Evolutionary conservation across 352 stramenopile genomes (phyloP), one percentile per base, ranked within the genome.

Genomic region (Pythium vanterpoolii): DNA sequence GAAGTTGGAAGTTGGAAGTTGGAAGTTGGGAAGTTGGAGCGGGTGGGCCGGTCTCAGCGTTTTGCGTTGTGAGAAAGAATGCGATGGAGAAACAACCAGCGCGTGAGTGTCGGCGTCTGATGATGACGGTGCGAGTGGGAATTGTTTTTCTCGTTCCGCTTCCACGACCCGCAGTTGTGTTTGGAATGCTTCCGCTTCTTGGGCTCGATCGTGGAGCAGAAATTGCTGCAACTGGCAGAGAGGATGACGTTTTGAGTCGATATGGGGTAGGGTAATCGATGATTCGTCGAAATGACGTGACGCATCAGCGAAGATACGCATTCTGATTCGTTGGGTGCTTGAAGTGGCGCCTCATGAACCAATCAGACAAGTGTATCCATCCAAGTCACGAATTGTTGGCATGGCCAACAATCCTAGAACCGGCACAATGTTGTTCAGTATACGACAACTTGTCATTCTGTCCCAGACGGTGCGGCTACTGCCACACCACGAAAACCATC

Each of bases 281-380:
- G 33, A 46, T 61, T 67, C 34, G 51, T 14, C 10, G n/a, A 56
- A 67, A 67, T 52, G 23, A 19, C 28, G 16, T 27, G 44, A 18
- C 52, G 60, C 51, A 61, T 67, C 60, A 49, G 60, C 13, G 28
- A 23, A 24, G 10, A 57, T 26, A 50, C 30, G 8, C 4, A 6
- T 19, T 61, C 52, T 57, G 60, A 67, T 67, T 67, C 33, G 60
- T 16, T 40, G n/a, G 13, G 5, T n/a, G 16, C 23, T 50, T 52
- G 45, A 57, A 50, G 51, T 56, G 43, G 21, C 28, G 42, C 38
- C 14, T 14, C 13, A 2, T 16, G 5, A 34, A 11, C 60, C 60
- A 67, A 67, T 67, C 60, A 61, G 42, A 40, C 8, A 3, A 40
- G 26, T 57, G 60, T 67, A 67, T 67, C 60, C 39, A 67, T 62